Evolutionary conservation across 768 basidiomycete genomes (phyloP).

Genomic region (Suillus plorans): DNA sequence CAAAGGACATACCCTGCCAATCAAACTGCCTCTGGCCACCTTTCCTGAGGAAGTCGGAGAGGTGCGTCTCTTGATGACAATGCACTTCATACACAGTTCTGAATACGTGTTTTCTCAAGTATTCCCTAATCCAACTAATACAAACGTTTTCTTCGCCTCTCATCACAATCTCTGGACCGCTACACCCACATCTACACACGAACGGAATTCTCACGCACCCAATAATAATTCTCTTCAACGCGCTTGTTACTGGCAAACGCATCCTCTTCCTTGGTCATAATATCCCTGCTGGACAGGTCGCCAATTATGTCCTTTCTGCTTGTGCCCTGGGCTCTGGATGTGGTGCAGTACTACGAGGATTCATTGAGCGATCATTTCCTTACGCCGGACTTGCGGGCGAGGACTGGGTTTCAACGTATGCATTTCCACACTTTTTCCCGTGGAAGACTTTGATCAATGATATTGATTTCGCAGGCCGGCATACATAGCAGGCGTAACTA

Average conservation of each 20-base stretch:
- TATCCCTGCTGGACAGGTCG: slow-evolving; percentile 87
- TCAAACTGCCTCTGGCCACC: slow-evolving; percentile 85
- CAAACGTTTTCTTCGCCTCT: slow-evolving; percentile 71
- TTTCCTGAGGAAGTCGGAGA: slow-evolving; percentile 97
- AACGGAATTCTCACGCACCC: slow-evolving; percentile 90
- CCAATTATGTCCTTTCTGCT: slow-evolving; percentile 88
- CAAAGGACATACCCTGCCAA: slow-evolving; percentile 80
- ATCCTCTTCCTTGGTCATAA: slow-evolving; percentile 93
- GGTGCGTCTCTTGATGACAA: slow-evolving; percentile 48
- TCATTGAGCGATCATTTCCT: slow-evolving; percentile 90
- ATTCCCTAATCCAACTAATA: slow-evolving; percentile 87
- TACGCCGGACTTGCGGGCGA: slow-evolving; percentile 92
- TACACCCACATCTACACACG: slow-evolving; percentile 92
- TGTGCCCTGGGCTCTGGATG: slow-evolving; percentile 93
- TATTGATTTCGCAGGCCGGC: slow-evolving; percentile 57
- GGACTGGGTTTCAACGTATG: slow-evolving; percentile 87
- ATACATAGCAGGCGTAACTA: slow-evolving; percentile 96
- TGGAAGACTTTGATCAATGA: background rate
- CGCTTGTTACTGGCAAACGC: slow-evolving; percentile 92
- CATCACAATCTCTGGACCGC: slow-evolving; percentile 65
- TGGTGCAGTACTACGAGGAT: slow-evolving; percentile 79
- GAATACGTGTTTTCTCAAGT: slow-evolving; percentile 46
- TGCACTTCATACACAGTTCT: slow-evolving; percentile 8
- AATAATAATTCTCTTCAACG: slow-evolving; percentile 94
- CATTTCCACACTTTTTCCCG: slow-evolving; percentile 15